phyloP scores from a whole-genome alignment of 768 basidiomycete species.

The Neoboletus brunneissimus region DNA sequence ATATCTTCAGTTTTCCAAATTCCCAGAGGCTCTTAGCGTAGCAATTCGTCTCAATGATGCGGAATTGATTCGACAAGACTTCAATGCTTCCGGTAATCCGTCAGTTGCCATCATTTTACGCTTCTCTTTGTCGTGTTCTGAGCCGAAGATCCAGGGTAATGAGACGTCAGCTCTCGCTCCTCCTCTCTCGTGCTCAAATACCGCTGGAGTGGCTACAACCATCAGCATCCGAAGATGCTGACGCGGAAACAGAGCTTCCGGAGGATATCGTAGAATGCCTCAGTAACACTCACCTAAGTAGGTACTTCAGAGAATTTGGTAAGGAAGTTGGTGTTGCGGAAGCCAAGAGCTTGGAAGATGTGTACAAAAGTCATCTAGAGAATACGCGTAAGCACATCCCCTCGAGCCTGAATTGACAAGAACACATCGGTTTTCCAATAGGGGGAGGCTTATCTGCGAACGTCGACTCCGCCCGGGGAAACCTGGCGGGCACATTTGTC shows the following conservation, averaged over 20 bases:
- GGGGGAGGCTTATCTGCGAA: slow-evolving; percentile 67
- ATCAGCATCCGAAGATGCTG: slow-evolving; percentile 45
- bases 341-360: slow-evolving; percentile 90
- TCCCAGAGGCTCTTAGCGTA: slow-evolving; percentile 86
- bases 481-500: slow-evolving; percentile 95
- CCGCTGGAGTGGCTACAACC: slow-evolving; percentile 86
- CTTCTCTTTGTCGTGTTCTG: background rate
- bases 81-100: slow-evolving; percentile 86
- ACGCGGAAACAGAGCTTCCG: slow-evolving; percentile 63
- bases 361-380: slow-evolving; percentile 96
- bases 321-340: slow-evolving; percentile 91
- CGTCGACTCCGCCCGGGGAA: slow-evolving; percentile 91
- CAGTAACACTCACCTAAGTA: slow-evolving; percentile 80
- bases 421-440: slow-evolving; percentile 23
- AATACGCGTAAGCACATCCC: slow-evolving; percentile 61
- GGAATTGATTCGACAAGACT: slow-evolving; percentile 80
- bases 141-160: slow-evolving; percentile 53
- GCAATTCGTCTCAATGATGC: slow-evolving; percentile 83
- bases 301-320: slow-evolving; percentile 86
- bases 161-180: slow-evolving; percentile 92
- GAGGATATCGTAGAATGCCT: slow-evolving; percentile 85
- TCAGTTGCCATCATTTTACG: slow-evolving; percentile 37
- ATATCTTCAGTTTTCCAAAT: slow-evolving; percentile 81
- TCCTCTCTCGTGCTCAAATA: slow-evolving; percentile 89
- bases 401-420: background rate